phyloP scores from a whole-genome alignment of 2,329 filamentous ascomycete genomes.

The Aspergillus carbonarius region DNA sequence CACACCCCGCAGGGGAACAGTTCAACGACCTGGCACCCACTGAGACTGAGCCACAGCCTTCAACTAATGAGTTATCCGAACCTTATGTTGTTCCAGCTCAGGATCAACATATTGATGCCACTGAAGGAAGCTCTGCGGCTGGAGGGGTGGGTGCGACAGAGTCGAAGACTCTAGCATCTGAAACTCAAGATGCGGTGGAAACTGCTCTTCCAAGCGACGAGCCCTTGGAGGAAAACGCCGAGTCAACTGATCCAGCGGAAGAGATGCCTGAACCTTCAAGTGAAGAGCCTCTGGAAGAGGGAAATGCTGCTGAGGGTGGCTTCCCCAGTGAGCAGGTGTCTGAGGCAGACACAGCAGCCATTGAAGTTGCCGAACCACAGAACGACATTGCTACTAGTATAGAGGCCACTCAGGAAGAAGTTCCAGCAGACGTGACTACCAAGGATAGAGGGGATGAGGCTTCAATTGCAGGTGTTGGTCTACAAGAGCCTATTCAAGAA shows the following conservation, averaged over 20 bases:
- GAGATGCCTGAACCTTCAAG: not conserved
- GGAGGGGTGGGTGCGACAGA: not conserved
- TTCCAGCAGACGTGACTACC: not conserved
- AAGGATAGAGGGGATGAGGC: not conserved
- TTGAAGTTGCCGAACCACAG: not conserved
- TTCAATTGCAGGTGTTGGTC: not conserved
- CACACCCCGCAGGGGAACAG: not conserved
- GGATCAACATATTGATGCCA: not conserved
- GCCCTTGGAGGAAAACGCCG: not conserved
- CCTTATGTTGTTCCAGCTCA: not conserved
- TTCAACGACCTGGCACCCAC: not conserved
- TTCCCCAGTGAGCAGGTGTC: not conserved
- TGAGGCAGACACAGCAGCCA: not conserved
- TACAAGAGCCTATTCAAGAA: constrained; percentile 8
- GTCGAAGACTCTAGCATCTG: not conserved
- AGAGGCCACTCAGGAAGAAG: not conserved
- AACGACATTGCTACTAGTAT: not conserved
- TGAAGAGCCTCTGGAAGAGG: not conserved
- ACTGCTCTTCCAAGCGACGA: not conserved
- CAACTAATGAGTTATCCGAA: not conserved
- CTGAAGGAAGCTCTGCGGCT: not conserved
- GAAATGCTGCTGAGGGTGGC: not conserved
- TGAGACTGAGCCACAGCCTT: not conserved
- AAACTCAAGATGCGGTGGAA: not conserved
- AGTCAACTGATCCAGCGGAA: not conserved